Percentiles rank a stretch among this genome's conserved stretches.
These are phyloP conservation scores for Penicillium crystallinum DNA, from an alignment of 495 filamentous ascomycete species.

Conservation along the genomic window DNA sequence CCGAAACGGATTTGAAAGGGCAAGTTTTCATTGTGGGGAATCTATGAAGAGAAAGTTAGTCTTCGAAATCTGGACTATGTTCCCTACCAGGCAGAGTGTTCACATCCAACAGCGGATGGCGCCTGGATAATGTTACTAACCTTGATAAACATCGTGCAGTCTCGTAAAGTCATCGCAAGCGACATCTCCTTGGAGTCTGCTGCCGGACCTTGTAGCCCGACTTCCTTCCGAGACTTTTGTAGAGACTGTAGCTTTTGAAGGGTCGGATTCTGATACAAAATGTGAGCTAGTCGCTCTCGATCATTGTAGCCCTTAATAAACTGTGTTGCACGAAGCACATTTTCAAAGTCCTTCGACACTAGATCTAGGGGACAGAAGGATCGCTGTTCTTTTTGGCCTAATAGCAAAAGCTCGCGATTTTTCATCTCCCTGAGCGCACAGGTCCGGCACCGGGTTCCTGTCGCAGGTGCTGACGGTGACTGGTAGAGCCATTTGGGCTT, in stretches of 20 bases:
- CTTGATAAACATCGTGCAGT: slow-evolving; percentile 79
- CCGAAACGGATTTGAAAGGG: slow-evolving; percentile 69
- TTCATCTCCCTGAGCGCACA: slow-evolving; percentile 71
- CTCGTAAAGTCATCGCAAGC: slow-evolving; percentile 79
- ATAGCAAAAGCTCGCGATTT: slow-evolving; percentile 25
- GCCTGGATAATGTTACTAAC: slow-evolving; percentile 40
- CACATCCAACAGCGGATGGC: too few species aligned
- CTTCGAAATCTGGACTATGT: too few species aligned
- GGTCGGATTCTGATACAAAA: slow-evolving; percentile 34
- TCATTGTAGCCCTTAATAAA: slow-evolving; percentile 37
- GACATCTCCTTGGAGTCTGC: slow-evolving; percentile 31
- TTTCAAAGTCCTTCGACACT: slow-evolving; percentile 34
- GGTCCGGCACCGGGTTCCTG: slow-evolving; percentile 70
- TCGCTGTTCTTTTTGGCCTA: slow-evolving; percentile 21
- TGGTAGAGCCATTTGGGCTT: slow-evolving; percentile 95
- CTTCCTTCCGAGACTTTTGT: slow-evolving; percentile 31
- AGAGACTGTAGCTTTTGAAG: slow-evolving; percentile 30
- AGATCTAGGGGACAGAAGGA: slow-evolving; percentile 58
- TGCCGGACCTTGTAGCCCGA: slow-evolving; percentile 34
- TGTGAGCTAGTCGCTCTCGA: slow-evolving; percentile 28
- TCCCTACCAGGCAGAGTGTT: too few species aligned
- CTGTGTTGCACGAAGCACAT: slow-evolving; percentile 33
- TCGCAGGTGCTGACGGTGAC: slow-evolving; percentile 66
- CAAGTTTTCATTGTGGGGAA: slow-evolving; percentile 24
- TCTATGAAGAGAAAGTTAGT: slow-evolving; percentile 12